phyloP scores from a whole-genome alignment of 495 filamentous ascomycete genomes.

The Aspergillus campestris region DNA sequence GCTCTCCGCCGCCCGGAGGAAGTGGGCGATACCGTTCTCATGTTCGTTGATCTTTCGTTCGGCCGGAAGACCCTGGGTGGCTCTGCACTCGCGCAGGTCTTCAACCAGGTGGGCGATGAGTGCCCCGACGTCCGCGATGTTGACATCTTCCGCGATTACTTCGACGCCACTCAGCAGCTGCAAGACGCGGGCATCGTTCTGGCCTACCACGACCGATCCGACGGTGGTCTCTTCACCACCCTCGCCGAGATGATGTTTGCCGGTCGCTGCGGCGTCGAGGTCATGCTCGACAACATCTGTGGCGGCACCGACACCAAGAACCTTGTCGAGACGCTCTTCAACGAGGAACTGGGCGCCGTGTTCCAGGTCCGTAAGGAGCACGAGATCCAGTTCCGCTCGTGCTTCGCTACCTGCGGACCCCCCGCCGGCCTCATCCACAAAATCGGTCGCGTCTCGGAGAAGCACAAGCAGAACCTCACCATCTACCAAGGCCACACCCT shows the following conservation, averaged over 20 bases:
- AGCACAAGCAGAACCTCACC: slow-evolving; percentile 67
- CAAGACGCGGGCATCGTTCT: slow-evolving; percentile 83
- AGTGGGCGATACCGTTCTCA: slow-evolving; percentile 79
- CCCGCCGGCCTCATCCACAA: slow-evolving; percentile 70
- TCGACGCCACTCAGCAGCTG: slow-evolving; percentile 77
- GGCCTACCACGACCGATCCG: slow-evolving; percentile 90
- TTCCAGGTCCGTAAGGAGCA: slow-evolving; percentile 87
- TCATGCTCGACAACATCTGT: slow-evolving; percentile 70
- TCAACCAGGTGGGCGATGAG: slow-evolving; percentile 75
- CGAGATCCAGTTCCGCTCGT: slow-evolving; percentile 74
- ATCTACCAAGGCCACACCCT: slow-evolving; percentile 60
- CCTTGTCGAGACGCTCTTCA: slow-evolving; percentile 75
- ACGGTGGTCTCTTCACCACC: slow-evolving; percentile 88
- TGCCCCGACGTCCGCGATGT: slow-evolving; percentile 78
- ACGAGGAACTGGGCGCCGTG: slow-evolving; percentile 93
- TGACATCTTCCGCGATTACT: slow-evolving; percentile 80
- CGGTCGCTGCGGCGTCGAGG: slow-evolving; percentile 78
- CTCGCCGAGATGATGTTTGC: slow-evolving; percentile 98
- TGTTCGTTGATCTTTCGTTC: slow-evolving; percentile 83
- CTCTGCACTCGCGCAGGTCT: slow-evolving; percentile 87
- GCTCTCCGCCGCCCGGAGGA: slow-evolving; percentile 74
- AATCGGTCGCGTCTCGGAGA: slow-evolving; percentile 64
- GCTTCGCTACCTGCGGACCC: slow-evolving; percentile 88
- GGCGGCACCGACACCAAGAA: slow-evolving; percentile 46
- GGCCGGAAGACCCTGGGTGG: slow-evolving; percentile 77